A percentile compares a stretch with the other conserved stretches of the same genome.
Evolutionary conservation across 768 basidiomycete genomes (phyloP).

Genomic region (Boletellus sp.): DNA sequence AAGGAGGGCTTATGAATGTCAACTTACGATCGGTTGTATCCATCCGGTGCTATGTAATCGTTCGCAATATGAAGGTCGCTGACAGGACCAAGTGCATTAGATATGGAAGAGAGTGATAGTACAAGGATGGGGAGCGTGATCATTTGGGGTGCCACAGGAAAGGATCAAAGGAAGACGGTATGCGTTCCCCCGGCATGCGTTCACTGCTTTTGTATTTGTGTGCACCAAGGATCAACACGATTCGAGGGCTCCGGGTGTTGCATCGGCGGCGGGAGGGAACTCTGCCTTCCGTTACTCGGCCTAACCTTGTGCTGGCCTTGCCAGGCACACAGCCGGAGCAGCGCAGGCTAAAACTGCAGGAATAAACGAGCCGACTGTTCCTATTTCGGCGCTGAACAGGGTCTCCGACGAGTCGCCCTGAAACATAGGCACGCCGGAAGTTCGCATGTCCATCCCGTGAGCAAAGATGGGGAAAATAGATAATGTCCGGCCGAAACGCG

Average conservation of each 20-base stretch:
- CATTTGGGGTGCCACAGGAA: no score
- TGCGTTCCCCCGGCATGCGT: no score
- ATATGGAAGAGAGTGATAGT: neutral
- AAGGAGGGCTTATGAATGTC: neutral
- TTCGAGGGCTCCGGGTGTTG: neutral
- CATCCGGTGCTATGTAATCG: constrained; percentile 40
- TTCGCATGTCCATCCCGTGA: neutral
- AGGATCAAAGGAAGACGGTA: no score
- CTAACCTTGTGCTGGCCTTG: neutral
- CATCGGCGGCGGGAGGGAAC: neutral
- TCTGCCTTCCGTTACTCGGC: neutral
- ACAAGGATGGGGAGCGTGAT: neutral
- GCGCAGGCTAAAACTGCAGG: neutral
- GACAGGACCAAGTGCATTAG: constrained; percentile 12
- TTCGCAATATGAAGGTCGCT: constrained; percentile 35
- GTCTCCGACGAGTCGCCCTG: neutral
- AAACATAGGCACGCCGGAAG: neutral
- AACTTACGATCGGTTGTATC: constrained; percentile 35
- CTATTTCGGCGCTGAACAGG: neutral
- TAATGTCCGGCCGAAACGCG: neutral
- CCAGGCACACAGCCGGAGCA: neutral
- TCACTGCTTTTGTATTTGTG: no score
- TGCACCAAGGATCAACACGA: neutral
- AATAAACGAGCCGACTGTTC: neutral
- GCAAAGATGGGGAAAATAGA: neutral